Conservation (phyloP, 2,329 filamentous ascomycete species). For the Pyrenophora teres region DNA sequence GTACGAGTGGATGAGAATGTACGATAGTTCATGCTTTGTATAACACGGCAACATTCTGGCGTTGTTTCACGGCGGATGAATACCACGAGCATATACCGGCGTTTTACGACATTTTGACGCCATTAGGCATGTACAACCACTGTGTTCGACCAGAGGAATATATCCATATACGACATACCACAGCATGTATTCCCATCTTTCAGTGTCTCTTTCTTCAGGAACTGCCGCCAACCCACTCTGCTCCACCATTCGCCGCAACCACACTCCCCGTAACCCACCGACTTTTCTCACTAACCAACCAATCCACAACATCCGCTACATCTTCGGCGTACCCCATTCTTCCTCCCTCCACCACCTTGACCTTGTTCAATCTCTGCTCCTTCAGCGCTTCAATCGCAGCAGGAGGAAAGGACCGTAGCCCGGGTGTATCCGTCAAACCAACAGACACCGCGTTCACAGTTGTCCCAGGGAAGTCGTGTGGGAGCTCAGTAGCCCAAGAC, state of each 20-base stretch:
- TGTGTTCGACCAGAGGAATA: no score
- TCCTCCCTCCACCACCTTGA: constrained; percentile 26
- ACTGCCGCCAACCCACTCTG: constrained; percentile 28
- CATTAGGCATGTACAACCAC: constrained; percentile 11
- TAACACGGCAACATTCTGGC: neutral
- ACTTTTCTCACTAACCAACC: constrained; percentile 42
- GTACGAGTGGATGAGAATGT: neutral
- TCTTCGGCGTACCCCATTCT: constrained; percentile 48
- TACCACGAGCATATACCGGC: constrained; percentile 9
- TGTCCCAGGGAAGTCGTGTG: constrained; percentile 27
- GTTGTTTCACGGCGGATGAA: neutral
- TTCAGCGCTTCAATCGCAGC: constrained; percentile 22
- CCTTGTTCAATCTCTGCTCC: constrained; percentile 22
- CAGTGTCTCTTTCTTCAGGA: neutral
- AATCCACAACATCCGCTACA: constrained; percentile 71
- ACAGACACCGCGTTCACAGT: constrained; percentile 38
- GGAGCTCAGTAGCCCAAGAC: constrained; percentile 32
- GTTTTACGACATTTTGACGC: constrained; percentile 3
- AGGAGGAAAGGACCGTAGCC: constrained; percentile 16
- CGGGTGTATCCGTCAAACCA: constrained; percentile 35
- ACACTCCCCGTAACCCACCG: constrained; percentile 48
- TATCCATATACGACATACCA: neutral
- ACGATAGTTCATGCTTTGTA: neutral
- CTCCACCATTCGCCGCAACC: constrained; percentile 41
- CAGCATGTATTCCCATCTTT: neutral